Conservation (phyloP, 2,329 filamentous ascomycete genomes). For the Aspergillus tanneri region DNA sequence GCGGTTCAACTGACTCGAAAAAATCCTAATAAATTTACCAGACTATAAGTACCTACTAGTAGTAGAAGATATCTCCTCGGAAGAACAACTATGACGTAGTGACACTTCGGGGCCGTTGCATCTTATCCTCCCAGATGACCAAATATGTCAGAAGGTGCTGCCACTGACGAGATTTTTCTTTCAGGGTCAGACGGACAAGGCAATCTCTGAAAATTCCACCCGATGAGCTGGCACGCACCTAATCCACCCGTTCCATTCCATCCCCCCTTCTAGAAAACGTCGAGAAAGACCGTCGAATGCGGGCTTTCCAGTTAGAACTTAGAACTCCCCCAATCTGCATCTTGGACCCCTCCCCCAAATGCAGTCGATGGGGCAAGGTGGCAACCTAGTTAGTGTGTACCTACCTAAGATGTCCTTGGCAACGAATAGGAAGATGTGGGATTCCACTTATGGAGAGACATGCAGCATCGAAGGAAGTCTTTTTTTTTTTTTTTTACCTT, state of each 20-base stretch:
- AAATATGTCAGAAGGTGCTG: neutral
- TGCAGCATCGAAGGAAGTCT: neutral
- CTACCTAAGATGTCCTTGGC: no score
- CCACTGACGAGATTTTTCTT: neutral
- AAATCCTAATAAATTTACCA: slow-evolving; percentile 11
- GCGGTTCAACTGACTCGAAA: neutral
- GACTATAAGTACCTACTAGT: no score
- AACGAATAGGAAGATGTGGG: no score
- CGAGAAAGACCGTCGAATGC: slow-evolving; percentile 28
- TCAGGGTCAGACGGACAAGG: neutral
- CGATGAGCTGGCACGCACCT: slow-evolving; percentile 6
- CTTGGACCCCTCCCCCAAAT: slow-evolving; percentile 2
- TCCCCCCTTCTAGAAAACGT: slow-evolving; percentile 37
- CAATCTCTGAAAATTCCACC: neutral
- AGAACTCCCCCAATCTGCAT: neutral
- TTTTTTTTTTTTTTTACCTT: neutral
- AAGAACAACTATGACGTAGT: slow-evolving; percentile 14
- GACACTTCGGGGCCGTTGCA: neutral
- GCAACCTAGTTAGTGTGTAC: neutral
- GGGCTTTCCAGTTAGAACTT: neutral
- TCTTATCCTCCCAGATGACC: neutral
- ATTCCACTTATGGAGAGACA: neutral
- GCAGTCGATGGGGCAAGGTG: neutral
- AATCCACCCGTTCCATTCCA: slow-evolving; percentile 18
- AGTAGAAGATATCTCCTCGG: slow-evolving; percentile 10